phyloP scores from a whole-genome alignment of 345 rosid species.

The Gossypium mustelinum region DNA sequence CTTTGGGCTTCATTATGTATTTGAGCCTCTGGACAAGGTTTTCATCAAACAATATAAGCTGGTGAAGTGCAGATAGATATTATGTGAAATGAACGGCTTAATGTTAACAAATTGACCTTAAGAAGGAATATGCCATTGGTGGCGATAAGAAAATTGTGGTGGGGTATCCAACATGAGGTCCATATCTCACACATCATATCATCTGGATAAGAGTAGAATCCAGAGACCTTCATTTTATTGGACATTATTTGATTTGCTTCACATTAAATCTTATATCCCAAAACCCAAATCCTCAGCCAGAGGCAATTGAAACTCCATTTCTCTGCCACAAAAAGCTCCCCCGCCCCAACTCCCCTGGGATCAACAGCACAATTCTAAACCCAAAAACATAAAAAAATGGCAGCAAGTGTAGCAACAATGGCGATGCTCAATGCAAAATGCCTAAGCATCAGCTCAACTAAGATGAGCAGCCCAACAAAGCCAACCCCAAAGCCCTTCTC shows the following conservation, averaged over 20 bases:
- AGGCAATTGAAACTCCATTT: constrained; percentile 12
- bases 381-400: constrained; percentile 21
- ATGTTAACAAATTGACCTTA: not conserved
- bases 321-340: constrained; percentile 7
- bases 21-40: not conserved
- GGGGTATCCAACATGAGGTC: constrained; percentile 32
- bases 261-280: not conserved
- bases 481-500: constrained; percentile 30
- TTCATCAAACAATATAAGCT: not conserved
- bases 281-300: not conserved
- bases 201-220: constrained; percentile 70
- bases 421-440: constrained; percentile 59
- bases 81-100: not conserved
- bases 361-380: not conserved
- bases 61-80: not conserved
- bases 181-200: constrained; percentile 20
- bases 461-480: constrained; percentile 32
- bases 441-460: constrained; percentile 32
- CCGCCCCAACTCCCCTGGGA: not conserved
- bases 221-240: constrained; percentile 35
- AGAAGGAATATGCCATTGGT: not conserved
- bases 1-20: not conserved
- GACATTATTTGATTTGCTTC: constrained; percentile 19
- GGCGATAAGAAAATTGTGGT: constrained; percentile 7
- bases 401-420: constrained; percentile 56